Percentiles rank a stretch among this genome's conserved stretches.
Conservation (phyloP, 306 rosid species). For the Cucumis melo region DNA sequence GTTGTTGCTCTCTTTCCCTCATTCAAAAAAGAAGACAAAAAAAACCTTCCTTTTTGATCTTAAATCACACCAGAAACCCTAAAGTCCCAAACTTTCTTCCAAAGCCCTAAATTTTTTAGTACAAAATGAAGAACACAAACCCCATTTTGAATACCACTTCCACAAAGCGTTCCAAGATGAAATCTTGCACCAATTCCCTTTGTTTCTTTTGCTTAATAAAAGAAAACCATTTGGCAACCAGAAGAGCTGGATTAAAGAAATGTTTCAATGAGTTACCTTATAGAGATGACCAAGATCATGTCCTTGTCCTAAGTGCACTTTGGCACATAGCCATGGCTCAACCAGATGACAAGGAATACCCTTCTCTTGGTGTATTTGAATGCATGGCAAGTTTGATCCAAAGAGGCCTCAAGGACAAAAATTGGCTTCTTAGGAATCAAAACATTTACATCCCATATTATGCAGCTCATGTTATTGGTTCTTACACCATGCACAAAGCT, state of each 20-base stretch:
- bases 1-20: neutral
- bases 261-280: conserved; percentile 36
- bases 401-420: conserved; percentile 22
- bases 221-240: conserved; percentile 27
- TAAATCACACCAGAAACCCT: neutral
- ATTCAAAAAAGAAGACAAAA: neutral
- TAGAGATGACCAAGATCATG: conserved; percentile 27
- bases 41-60: neutral
- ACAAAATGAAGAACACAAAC: neutral
- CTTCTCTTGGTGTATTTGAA: conserved; percentile 57
- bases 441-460: conserved; percentile 73
- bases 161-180: neutral
- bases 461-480: conserved; percentile 78
- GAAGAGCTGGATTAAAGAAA: conserved; percentile 21
- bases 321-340: conserved; percentile 68
- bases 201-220: conserved; percentile 71
- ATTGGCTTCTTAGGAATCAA: conserved; percentile 47
- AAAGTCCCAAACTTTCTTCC: neutral
- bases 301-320: conserved; percentile 43
- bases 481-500: conserved; percentile 58
- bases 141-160: conserved; percentile 1
- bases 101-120: neutral
- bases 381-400: conserved; percentile 63
- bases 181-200: conserved; percentile 12
- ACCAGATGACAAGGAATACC: conserved; percentile 53